Conservation (phyloP, 306 rosid genomes). For the Betula pendula region DNA sequence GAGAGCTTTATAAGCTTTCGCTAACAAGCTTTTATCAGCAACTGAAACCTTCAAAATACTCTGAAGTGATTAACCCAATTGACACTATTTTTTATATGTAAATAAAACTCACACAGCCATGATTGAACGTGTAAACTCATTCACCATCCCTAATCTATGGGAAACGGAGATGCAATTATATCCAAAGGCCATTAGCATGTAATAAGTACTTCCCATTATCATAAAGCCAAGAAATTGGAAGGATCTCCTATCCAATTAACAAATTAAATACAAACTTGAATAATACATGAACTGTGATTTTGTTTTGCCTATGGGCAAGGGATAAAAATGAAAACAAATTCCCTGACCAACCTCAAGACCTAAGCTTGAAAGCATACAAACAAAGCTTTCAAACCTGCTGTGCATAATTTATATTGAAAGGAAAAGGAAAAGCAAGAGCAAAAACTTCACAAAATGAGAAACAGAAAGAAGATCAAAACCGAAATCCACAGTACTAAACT, state of each 20-base stretch:
- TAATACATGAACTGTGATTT: constrained; percentile 35
- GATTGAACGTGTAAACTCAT: too few species aligned
- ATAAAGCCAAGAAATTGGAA: too few species aligned
- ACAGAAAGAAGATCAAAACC: constrained; percentile 21
- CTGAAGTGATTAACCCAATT: too few species aligned
- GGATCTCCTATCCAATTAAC: neutral
- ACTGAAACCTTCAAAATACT: too few species aligned
- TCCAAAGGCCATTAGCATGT: too few species aligned
- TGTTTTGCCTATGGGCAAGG: constrained; percentile 38
- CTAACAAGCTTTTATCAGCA: too few species aligned
- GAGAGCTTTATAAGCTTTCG: too few species aligned
- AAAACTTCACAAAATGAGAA: constrained; percentile 14
- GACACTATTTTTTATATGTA: too few species aligned
- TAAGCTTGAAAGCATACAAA: constrained; percentile 44
- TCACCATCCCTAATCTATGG: too few species aligned
- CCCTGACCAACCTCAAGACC: constrained; percentile 38
- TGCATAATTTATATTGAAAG: constrained; percentile 24
- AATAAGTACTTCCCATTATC: too few species aligned
- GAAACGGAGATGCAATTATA: too few species aligned
- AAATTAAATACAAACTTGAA: neutral
- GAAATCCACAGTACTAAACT: constrained; percentile 29
- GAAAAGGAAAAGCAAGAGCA: constrained; percentile 3
- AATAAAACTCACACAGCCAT: too few species aligned
- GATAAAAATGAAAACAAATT: constrained; percentile 55
- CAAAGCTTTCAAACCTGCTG: constrained; percentile 44